phyloP scores from a whole-genome alignment of 306 rosid species.

The Ceratonia siliqua region DNA sequence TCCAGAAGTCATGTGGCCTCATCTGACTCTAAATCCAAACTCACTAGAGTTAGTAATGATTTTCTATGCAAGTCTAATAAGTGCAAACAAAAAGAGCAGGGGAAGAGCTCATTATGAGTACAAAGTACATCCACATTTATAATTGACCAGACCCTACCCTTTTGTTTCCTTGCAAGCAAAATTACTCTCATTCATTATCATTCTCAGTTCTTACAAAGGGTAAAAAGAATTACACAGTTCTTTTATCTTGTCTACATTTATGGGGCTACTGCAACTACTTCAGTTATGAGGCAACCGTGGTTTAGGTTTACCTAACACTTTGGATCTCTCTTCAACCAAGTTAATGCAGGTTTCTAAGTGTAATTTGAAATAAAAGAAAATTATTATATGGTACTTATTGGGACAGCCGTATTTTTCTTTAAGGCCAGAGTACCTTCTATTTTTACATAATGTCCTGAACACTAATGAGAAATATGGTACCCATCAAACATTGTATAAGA shows the following conservation, averaged over 20 bases:
- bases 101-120: slow-evolving; percentile 19
- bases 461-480: too few species aligned
- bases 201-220: neutral
- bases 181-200: slow-evolving; percentile 1
- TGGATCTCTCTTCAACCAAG: too few species aligned
- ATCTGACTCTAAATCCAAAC: slow-evolving; percentile 18
- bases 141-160: slow-evolving; percentile 20
- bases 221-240: neutral
- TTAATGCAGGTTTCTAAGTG: too few species aligned
- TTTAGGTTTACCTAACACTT: too few species aligned
- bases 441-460: too few species aligned
- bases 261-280: neutral
- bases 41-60: slow-evolving; percentile 9
- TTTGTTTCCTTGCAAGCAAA: slow-evolving; percentile 19
- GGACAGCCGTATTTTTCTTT: too few species aligned
- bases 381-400: too few species aligned
- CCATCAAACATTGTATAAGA: too few species aligned
- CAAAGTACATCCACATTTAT: slow-evolving; percentile 35
- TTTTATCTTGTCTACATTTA: neutral
- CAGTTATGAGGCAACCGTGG: neutral
- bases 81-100: slow-evolving; percentile 29
- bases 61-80: neutral
- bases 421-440: too few species aligned
- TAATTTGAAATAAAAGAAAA: too few species aligned
- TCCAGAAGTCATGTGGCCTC: slow-evolving; percentile 27